These are phyloP conservation scores for Telfairia occidentalis DNA, from an alignment of 331 rosid species.

Conservation along the genomic window DNA sequence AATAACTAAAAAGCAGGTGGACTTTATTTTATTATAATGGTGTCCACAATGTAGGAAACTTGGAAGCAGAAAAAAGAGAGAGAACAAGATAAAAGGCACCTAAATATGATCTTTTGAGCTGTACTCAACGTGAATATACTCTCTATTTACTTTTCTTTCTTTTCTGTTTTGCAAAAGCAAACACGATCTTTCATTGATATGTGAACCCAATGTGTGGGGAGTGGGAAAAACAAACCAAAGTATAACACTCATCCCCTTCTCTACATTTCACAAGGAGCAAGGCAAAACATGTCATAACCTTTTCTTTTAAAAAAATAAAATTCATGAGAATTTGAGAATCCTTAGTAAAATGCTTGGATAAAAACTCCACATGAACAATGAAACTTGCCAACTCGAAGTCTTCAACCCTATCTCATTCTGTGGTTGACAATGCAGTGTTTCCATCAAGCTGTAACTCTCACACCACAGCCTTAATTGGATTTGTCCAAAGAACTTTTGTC, in stretches of 20 bases:
- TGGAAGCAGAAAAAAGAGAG: background rate
- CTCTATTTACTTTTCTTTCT: background rate
- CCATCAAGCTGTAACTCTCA: background rate
- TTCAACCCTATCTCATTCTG: background rate
- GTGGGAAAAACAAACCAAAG: background rate
- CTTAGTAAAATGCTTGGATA: background rate
- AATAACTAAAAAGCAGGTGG: background rate
- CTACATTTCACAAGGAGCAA: background rate
- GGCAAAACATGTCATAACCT: background rate
- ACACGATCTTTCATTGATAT: background rate
- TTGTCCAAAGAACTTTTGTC: background rate
- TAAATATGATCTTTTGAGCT: too few species aligned
- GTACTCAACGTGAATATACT: too few species aligned
- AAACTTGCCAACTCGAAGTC: background rate
- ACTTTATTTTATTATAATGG: background rate
- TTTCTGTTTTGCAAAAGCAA: background rate
- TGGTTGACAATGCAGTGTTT: background rate
- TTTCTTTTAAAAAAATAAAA: background rate
- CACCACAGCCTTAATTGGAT: background rate
- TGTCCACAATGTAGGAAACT: background rate
- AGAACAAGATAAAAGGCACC: background rate
- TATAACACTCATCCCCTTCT: background rate
- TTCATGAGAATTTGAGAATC: background rate
- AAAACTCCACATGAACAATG: background rate
- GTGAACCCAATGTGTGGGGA: background rate